Conservation (phyloP, 495 filamentous ascomycete species). For the Glarea lozoyensis region DNA sequence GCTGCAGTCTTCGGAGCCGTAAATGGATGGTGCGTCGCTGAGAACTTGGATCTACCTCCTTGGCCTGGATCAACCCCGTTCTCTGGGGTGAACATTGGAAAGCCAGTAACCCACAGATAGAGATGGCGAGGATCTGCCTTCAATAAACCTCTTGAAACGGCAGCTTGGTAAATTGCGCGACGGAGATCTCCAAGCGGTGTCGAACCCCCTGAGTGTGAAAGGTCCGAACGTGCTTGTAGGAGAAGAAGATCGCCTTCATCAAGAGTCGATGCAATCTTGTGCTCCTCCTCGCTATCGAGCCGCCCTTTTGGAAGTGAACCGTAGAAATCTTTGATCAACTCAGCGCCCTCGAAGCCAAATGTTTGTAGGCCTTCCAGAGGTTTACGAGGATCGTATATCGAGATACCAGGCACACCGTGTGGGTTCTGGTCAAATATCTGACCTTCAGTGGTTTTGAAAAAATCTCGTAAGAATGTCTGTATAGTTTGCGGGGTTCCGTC, state of each 20-base stretch:
- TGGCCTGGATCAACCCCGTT: conserved; percentile 70
- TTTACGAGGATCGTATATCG: conserved; percentile 58
- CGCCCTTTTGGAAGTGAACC: not conserved
- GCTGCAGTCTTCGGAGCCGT: conserved; percentile 67
- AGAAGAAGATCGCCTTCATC: conserved; percentile 70
- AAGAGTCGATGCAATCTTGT: conserved; percentile 27
- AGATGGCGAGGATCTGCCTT: conserved; percentile 44
- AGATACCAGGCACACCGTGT: conserved; percentile 65
- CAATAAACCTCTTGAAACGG: conserved; percentile 49
- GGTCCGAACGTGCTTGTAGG: conserved; percentile 64
- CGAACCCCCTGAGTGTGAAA: conserved; percentile 55
- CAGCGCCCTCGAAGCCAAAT: conserved; percentile 67
- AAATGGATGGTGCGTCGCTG: conserved; percentile 92
- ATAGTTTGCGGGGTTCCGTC: conserved; percentile 26
- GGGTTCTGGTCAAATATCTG: conserved; percentile 52
- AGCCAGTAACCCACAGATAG: conserved; percentile 79
- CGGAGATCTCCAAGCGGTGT: conserved; percentile 75
- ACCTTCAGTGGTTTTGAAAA: conserved; percentile 59
- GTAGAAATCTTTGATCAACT: conserved; percentile 27
- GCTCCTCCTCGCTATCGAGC: conserved; percentile 33
- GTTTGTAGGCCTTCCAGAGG: conserved; percentile 65
- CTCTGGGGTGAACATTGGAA: conserved; percentile 79
- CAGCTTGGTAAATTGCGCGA: conserved; percentile 56
- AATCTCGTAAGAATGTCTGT: conserved; percentile 52
- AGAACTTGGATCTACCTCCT: conserved; percentile 68